Percentiles rank a stretch among this genome's conserved stretches.
phyloP scores from a whole-genome alignment of 2,329 filamentous ascomycete genomes.

The Tolypocladium capitatum region DNA sequence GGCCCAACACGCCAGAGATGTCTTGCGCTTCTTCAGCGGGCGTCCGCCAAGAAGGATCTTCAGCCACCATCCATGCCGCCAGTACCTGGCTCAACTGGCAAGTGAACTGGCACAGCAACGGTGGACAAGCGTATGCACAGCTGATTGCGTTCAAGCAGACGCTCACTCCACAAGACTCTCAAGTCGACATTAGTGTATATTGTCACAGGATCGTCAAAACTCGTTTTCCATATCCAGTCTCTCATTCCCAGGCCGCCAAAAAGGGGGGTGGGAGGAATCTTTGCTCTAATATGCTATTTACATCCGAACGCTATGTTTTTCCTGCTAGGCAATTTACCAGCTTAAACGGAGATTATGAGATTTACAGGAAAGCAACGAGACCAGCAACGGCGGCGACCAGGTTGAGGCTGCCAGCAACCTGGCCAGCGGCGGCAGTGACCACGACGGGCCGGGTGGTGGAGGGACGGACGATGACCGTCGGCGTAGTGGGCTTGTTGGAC shows the following conservation, averaged over 20 bases:
- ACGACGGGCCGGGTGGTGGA: conserved; percentile 5
- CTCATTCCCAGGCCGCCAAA: background rate
- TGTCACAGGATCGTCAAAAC: background rate
- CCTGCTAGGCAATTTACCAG: conserved; percentile 7
- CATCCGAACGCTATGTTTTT: conserved; percentile 9
- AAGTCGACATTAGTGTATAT: background rate
- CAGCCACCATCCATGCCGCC: too few relatives aligned
- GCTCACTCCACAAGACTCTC: background rate
- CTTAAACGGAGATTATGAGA: conserved; percentile 1
- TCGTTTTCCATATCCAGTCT: background rate
- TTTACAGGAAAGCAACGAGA: conserved; percentile 21
- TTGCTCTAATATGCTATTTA: conserved; percentile 1
- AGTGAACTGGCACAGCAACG: background rate
- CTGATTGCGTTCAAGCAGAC: background rate
- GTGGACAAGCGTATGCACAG: background rate
- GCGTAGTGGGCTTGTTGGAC: background rate
- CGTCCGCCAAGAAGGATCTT: too few relatives aligned
- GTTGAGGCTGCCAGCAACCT: conserved; percentile 15
- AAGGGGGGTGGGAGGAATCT: background rate
- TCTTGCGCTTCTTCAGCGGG: too few relatives aligned
- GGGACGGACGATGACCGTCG: conserved; percentile 3
- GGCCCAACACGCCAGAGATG: too few relatives aligned
- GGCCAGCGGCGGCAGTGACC: conserved; percentile 18
- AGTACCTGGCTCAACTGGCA: too few relatives aligned
- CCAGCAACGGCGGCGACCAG: conserved; percentile 17